Evolutionary conservation across 176 grass and related monocot genomes (phyloP), one percentile per base, ranked within the genome.

Genomic region (Lolium perenne): DNA sequence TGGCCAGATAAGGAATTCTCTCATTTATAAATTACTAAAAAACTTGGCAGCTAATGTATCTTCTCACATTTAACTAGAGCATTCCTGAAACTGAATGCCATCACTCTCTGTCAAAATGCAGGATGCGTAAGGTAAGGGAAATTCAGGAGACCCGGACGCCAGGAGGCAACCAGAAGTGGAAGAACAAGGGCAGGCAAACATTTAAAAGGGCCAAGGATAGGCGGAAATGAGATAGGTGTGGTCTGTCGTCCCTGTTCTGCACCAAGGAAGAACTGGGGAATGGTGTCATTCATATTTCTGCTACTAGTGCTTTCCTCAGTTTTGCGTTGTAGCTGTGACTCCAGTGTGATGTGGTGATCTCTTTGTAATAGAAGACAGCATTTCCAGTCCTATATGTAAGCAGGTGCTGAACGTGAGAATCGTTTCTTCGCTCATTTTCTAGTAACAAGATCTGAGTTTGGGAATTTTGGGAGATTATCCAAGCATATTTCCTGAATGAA

Each of bases 101-200:
- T 83, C 23, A 12, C 20, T 79, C 60, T 73, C 43, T 4, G 79
- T 73, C 55, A 20, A 17, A 94, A 73, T 92, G 50, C 82, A 98
- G 95, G 88, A 95, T 85, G 70, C 87, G 93, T 17, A 98, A 95
- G 89, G 80, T 95, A n/a, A 58, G 64, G 49, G 93, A 98, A 84
- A 98, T 98, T 71, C 82, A 91, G 53, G 87, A 89, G 80, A 73
- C 13, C 4, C 93, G 86, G 49, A 78, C 54, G 0, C 87, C 93
- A 32, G 84, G 93, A 58, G 87, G 93, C 71, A 85, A 89, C 38
- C 83, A 91, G 32, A 98, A 94, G 89, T 98, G 91, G 95, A 98
- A 94, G 74, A 93, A 86, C 69, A 95, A 82, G 86, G 95, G 91
- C 47, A 82, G 65, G 60, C 56, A 95, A 29, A 93, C 93, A 51